A percentile compares a stretch with the other conserved stretches of the same genome.
Evolutionary conservation across 352 stramenopile species (phyloP).

Genomic region (Globisporangium uncinulatum): DNA sequence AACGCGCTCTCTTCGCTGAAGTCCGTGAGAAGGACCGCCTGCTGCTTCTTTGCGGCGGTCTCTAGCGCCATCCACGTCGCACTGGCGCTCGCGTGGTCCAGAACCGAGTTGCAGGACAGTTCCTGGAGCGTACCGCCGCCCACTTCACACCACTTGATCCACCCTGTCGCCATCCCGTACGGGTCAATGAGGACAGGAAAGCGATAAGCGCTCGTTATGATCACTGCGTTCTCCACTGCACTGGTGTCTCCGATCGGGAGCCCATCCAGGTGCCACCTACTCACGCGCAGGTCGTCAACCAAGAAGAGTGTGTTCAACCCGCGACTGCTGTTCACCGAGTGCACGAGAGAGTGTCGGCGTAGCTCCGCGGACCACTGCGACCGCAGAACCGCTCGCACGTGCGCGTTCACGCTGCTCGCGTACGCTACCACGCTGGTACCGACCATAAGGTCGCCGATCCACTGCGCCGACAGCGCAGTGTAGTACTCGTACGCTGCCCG

Average conservation of each 20-base stretch:
- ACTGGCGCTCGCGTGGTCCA: slow-evolving; percentile 5
- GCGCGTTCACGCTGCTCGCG: slow-evolving; percentile 20
- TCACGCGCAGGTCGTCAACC: slow-evolving; percentile 24
- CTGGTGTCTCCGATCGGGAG: slow-evolving; percentile 28
- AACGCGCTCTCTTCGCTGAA: slow-evolving; percentile 23
- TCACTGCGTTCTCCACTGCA: slow-evolving; percentile 39
- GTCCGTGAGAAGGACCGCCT: slow-evolving; percentile 33
- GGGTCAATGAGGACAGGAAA: slow-evolving; percentile 60
- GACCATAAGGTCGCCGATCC: slow-evolving; percentile 59
- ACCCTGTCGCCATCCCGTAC: slow-evolving; percentile 38
- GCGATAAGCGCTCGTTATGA: slow-evolving; percentile 30
- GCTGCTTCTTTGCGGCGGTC: slow-evolving; percentile 30
- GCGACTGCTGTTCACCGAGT: slow-evolving; percentile 14
- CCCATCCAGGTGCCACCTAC: slow-evolving; percentile 39
- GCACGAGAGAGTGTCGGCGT: slow-evolving; percentile 20
- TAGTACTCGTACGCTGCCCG: slow-evolving; percentile 29
- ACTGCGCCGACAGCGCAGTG: slow-evolving; percentile 30
- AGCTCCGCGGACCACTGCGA: slow-evolving; percentile 34
- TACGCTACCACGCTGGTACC: slow-evolving; percentile 50
- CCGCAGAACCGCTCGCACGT: slow-evolving; percentile 17
- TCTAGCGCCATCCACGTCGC: slow-evolving; percentile 39
- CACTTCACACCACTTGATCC: slow-evolving; percentile 38
- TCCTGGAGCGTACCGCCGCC: neutral
- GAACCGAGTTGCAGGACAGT: slow-evolving; percentile 7
- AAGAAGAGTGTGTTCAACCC: slow-evolving; percentile 27